Evolutionary conservation across 1,139 yeast species (phyloP).

Genomic region (Ogataea hybrid): DNA sequence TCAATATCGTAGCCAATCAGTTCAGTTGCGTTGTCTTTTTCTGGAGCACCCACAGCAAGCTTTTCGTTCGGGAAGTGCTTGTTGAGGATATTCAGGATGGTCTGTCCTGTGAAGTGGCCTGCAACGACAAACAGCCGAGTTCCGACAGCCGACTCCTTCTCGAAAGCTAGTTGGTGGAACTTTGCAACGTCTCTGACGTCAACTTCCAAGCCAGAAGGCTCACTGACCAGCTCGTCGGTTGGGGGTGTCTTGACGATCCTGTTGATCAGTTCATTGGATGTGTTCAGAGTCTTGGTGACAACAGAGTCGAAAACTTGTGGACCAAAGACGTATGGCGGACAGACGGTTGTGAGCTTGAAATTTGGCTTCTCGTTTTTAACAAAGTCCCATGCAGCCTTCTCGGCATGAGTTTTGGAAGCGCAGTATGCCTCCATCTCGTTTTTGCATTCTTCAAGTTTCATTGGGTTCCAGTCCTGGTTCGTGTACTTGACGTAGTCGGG

Average conservation of each 20-base stretch:
- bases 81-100: conserved; percentile 37
- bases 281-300: conserved; percentile 38
- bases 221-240: conserved; percentile 7
- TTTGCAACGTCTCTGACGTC: conserved; percentile 48
- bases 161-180: conserved; percentile 40
- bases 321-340: conserved; percentile 51
- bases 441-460: conserved; percentile 37
- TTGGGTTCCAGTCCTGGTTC: conserved; percentile 40
- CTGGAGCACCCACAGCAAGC: conserved; percentile 25
- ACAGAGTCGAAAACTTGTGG: conserved; percentile 38
- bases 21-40: conserved; percentile 3
- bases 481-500: conserved; percentile 12
- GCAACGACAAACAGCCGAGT: conserved; percentile 42
- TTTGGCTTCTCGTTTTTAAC: conserved; percentile 37
- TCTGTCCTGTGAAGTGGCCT: conserved; percentile 38
- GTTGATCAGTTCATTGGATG: conserved; percentile 40
- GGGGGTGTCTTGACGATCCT: conserved; percentile 16
- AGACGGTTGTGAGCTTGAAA: conserved; percentile 41
- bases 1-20: conserved; percentile 11
- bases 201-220: conserved; percentile 33
- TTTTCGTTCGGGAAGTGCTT: conserved; percentile 38
- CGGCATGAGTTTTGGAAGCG: conserved; percentile 43
- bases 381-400: conserved; percentile 46
- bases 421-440: conserved; percentile 33
- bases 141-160: conserved; percentile 32